Conservation (phyloP, 495 filamentous ascomycete species). For the Hamigera avellanea region DNA sequence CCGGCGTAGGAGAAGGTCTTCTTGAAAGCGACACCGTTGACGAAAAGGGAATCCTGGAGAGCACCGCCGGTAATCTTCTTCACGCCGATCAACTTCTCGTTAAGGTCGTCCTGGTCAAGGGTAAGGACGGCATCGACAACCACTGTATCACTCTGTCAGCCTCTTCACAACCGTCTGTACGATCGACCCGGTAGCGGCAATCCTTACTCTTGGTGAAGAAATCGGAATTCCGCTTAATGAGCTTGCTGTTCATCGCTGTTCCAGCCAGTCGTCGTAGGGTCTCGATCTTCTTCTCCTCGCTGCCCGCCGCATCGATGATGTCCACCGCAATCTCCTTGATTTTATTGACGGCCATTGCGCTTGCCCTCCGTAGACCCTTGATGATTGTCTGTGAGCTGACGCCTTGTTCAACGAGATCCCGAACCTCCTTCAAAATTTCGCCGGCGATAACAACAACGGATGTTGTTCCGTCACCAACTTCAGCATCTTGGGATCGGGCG, state of each 20-base stretch:
- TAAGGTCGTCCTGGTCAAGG: constrained; percentile 94
- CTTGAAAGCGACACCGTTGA: constrained; percentile 98
- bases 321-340: constrained; percentile 93
- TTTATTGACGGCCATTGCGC: constrained; percentile 92
- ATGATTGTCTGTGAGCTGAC: constrained; percentile 96
- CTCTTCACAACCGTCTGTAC: neutral
- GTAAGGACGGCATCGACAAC: constrained; percentile 94
- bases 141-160: constrained; percentile 45
- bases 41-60: constrained; percentile 91
- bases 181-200: neutral
- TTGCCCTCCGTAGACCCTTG: constrained; percentile 85
- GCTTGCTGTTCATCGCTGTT: constrained; percentile 99
- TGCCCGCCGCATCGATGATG: constrained; percentile 40
- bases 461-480: constrained; percentile 96
- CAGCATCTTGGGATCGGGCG: constrained; percentile 95
- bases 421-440: constrained; percentile 92
- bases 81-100: constrained; percentile 94
- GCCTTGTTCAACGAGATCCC: constrained; percentile 89
- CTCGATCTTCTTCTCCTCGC: constrained; percentile 76
- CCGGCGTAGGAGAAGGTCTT: constrained; percentile 99
- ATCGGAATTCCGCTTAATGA: constrained; percentile 91
- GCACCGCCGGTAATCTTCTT: constrained; percentile 97
- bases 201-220: constrained; percentile 94
- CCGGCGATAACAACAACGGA: constrained; percentile 93
- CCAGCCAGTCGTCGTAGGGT: constrained; percentile 80